Evolutionary conservation across 179 eudicot genomes (phyloP), one percentile per base, ranked within the genome.

Genomic region (Amaranthus tricolor): DNA sequence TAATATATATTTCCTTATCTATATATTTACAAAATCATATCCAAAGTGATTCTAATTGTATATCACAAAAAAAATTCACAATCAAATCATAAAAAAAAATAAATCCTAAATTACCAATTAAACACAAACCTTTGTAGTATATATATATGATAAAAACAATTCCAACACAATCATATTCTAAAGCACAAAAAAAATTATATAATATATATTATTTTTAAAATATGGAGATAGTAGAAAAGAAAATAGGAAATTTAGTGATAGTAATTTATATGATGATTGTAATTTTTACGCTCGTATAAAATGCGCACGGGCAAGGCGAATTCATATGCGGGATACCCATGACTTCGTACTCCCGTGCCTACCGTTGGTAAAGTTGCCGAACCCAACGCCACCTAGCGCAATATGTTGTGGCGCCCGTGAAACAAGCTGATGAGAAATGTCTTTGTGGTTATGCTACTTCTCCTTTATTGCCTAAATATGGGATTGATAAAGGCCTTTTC

Each of bases 381-480:
- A 52, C 61, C 82, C 78, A 74, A 7, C 70, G 0, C 5, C 58
- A 2, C 82, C 82, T 48, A 79, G 70, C 66, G 24, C 65, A 69
- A n/a, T 11, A 5, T 79, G 82, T 63, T 79, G 82, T 13, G 55
- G 2, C 5, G 43, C 44, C 0, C 7, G n/a, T 74, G 24, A 65
- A 68, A 14, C 16, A 4, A 6, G 66, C 20, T 31, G 70, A 70
- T 49, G 43, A 16, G 17, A 62, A 48, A 9, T 74, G 75, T 24
- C 70, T 74, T 61, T 79, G 78, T 69, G 52, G 64, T 74, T 79
- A 62, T 62, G 65, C 71, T 44, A 1, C 31, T 17, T 73, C 77
- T 44, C 81, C 80, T 44, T 10, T 62, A 11, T 77, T 71, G 75
- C 50, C 43, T 16, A 4, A 1, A 0, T 55, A 7, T 55, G 66